Conservation (phyloP, 2,329 filamentous ascomycete genomes). For the Diaporthe vexans region DNA sequence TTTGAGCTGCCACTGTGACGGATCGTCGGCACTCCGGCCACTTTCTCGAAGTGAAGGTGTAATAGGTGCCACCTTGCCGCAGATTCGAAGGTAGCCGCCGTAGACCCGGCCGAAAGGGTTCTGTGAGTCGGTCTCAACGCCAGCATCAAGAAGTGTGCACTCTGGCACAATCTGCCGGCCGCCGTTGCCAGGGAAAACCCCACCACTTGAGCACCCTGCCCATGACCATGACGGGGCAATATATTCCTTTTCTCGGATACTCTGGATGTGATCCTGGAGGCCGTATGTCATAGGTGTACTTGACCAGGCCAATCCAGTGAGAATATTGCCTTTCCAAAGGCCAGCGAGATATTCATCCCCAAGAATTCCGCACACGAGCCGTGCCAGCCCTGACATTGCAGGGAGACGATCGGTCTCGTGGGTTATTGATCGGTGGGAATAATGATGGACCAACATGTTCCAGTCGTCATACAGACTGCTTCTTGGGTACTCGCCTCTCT, state of each 20-base stretch:
- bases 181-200: no score
- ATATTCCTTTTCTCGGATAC: not conserved
- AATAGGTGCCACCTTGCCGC: not conserved
- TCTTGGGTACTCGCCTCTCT: not conserved
- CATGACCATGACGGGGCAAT: conserved; percentile 15
- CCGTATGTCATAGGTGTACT: not conserved
- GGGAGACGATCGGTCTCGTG: not conserved
- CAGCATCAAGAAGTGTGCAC: not conserved
- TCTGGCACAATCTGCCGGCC: not conserved
- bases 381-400: not conserved
- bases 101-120: not conserved
- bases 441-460: not conserved
- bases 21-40: no score
- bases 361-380: not conserved
- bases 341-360: not conserved
- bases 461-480: not conserved
- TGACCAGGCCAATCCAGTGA: not conserved
- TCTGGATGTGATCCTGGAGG: not conserved
- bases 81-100: not conserved
- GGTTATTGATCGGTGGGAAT: not conserved
- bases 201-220: not conserved
- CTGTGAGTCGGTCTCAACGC: not conserved
- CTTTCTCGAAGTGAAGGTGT: not conserved
- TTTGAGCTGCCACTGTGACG: not conserved
- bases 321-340: not conserved